Evolutionary conservation across 768 basidiomycete genomes (phyloP), one percentile per base, ranked within the genome.

Genomic region (Lanmaoa pseudosensibilis): DNA sequence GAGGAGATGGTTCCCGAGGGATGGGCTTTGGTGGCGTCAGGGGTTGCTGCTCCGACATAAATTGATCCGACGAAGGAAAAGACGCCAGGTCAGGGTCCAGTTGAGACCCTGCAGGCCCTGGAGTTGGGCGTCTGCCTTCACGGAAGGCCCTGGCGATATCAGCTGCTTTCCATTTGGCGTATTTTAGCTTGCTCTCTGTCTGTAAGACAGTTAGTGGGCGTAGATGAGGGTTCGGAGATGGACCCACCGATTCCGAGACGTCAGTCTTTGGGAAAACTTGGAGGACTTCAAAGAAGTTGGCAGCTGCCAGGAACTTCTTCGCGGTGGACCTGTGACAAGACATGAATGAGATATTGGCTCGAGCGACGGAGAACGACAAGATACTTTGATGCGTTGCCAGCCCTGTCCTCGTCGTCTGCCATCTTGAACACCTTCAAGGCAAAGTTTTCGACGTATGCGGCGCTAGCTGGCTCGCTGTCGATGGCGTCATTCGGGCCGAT

Each of bases 161-260:
- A 13, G 90, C 88, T 37, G 96, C 96, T 71, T 98, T 98, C 95
- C 97, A 99, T 71, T 97, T 93, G 5, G 94, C 84, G 73, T 98
- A 99, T 54, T 84, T 86, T 36, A 96, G 83, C 73, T 97, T 98
- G 59, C 90, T 90, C 62, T 86, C 86, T 59, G 85, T 83, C 92
- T 96, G 58, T 10, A 10, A 33, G 37, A 36, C 10, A 0, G 55
- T 61, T n/a, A 54, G 48, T 10, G 47, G 25, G 36, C 32, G 55
- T 19, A 55, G 25, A 54, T 9, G 46, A 30, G 10, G 40, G 7
- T 40, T 32, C 18, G 30, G 13, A 56, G 30, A 55, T 32, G 30
- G 33, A 61, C 83, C 25, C 68, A 87, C 89, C 46, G 83, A 77
- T 61, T 86, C 85, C 7, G 83, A 77, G 36, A 82, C 64, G 46